Evolutionary conservation across 371 early-diverging fungal genomes (phyloP).

Genomic region (Rhizopus stolonifer): DNA sequence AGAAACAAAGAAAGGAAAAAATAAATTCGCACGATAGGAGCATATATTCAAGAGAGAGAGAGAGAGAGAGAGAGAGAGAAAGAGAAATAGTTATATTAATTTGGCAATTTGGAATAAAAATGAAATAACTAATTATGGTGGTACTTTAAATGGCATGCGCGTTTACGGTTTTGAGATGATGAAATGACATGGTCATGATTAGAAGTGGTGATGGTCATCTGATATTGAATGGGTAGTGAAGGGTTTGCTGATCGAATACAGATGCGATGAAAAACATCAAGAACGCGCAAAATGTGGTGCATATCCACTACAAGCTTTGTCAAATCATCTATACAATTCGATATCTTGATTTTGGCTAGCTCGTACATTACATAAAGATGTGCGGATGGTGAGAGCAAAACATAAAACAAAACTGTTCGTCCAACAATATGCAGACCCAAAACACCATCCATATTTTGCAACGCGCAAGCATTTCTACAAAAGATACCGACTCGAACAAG

Average conservation of each 20-base stretch:
- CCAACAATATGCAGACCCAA: conserved; percentile 22
- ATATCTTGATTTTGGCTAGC: conserved; percentile 17
- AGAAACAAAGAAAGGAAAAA: too few relatives aligned
- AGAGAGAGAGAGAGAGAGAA: too few relatives aligned
- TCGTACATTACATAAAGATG: conserved; percentile 23
- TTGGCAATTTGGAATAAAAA: too few relatives aligned
- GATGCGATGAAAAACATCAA: conserved; percentile 22
- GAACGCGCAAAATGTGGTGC: conserved; percentile 16
- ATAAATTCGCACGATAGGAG: too few relatives aligned
- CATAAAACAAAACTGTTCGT: conserved; percentile 9
- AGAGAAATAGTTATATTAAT: too few relatives aligned
- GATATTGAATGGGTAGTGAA: conserved; percentile 15
- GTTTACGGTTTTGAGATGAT: conserved; percentile 16
- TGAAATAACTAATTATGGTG: too few relatives aligned
- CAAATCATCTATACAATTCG: conserved; percentile 20
- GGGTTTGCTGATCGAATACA: conserved; percentile 10
- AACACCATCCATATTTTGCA: conserved; percentile 12
- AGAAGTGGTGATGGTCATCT: conserved; percentile 18
- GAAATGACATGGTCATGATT: conserved; percentile 26
- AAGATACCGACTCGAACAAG: conserved; percentile 23
- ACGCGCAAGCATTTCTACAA: conserved; percentile 23
- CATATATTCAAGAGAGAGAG: too few relatives aligned
- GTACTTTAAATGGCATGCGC: conserved; percentile 9
- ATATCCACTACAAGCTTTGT: conserved; percentile 20
- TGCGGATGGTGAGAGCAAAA: conserved; percentile 15